phyloP scores from a whole-genome alignment of 2,329 filamentous ascomycete genomes.

The Cordyceps tenuipes region DNA sequence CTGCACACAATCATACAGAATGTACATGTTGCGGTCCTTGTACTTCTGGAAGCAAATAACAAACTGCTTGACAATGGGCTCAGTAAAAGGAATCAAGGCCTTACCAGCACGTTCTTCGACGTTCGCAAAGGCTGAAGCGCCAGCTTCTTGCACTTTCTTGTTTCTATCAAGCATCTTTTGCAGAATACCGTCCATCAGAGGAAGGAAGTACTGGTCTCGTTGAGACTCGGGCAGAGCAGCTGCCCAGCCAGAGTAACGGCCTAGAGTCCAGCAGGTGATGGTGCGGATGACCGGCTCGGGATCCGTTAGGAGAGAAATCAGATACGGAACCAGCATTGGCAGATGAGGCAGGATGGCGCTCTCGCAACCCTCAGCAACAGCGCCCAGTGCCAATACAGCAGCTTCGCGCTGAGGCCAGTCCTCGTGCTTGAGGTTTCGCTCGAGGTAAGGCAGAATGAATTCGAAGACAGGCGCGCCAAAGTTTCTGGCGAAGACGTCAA shows the following conservation, averaged over 20 bases:
- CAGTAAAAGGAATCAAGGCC: constrained; percentile 73
- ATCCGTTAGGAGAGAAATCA: constrained; percentile 79
- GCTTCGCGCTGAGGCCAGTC: constrained; percentile 93
- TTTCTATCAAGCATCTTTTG: constrained; percentile 93
- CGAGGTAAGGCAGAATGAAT: constrained; percentile 85
- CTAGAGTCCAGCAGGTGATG: constrained; percentile 97
- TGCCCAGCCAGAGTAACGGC: constrained; percentile 89
- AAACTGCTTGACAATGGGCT: constrained; percentile 85
- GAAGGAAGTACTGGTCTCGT: constrained; percentile 75
- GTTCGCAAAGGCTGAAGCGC: constrained; percentile 90
- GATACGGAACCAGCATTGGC: constrained; percentile 80
- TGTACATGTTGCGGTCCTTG: constrained; percentile 98
- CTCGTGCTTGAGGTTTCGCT: constrained; percentile 74
- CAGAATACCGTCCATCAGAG: constrained; percentile 94
- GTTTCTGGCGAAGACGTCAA: constrained; percentile 88
- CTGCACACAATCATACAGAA: constrained; percentile 96
- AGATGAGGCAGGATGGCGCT: constrained; percentile 83
- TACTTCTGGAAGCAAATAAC: constrained; percentile 88
- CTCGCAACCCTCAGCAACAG: constrained; percentile 92
- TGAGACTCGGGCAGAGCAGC: constrained; percentile 63
- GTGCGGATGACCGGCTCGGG: constrained; percentile 83
- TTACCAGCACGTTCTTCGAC: constrained; percentile 87
- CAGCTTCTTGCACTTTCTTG: constrained; percentile 96
- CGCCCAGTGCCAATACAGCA: constrained; percentile 86
- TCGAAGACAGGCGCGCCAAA: constrained; percentile 85